These are phyloP conservation scores for Immersiella caudata DNA, from an alignment of 495 filamentous ascomycete genomes.

Conservation along the genomic window DNA sequence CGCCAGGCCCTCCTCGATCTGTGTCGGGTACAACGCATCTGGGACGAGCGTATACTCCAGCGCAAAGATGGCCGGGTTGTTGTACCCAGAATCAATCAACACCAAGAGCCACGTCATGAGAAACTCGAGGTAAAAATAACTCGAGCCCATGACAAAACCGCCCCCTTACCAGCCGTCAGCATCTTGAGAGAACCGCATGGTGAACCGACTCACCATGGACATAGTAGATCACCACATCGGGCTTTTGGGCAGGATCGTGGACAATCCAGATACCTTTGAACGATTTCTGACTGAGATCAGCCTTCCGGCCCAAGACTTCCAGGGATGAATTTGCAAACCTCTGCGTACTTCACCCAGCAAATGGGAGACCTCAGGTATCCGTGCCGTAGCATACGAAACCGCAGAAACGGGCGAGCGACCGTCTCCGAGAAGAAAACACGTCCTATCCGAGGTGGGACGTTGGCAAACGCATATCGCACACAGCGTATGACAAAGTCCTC, in stretches of 20 bases:
- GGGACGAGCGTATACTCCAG: constrained; percentile 82
- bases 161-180: constrained; percentile 51
- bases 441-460: constrained; percentile 65
- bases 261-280: constrained; percentile 67
- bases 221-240: constrained; percentile 74
- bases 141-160: constrained; percentile 76
- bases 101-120: constrained; percentile 65
- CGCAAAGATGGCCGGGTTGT: constrained; percentile 75
- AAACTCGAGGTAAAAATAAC: constrained; percentile 82
- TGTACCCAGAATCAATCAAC: constrained; percentile 60
- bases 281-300: constrained; percentile 23
- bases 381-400: constrained; percentile 72
- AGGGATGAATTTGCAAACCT: constrained; percentile 42
- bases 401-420: constrained; percentile 70
- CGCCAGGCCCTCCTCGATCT: constrained; percentile 63
- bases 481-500: constrained; percentile 74
- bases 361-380: constrained; percentile 63
- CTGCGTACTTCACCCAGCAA: constrained; percentile 60
- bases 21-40: constrained; percentile 67
- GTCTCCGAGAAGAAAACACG: constrained; percentile 74
- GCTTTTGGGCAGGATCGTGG: constrained; percentile 50
- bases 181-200: background rate
- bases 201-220: constrained; percentile 59
- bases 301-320: constrained; percentile 12
- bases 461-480: constrained; percentile 74